Percentiles rank a stretch among this genome's conserved stretches.
Conservation (phyloP, 2,329 filamentous ascomycete species). For the Lithohypha guttulata region DNA sequence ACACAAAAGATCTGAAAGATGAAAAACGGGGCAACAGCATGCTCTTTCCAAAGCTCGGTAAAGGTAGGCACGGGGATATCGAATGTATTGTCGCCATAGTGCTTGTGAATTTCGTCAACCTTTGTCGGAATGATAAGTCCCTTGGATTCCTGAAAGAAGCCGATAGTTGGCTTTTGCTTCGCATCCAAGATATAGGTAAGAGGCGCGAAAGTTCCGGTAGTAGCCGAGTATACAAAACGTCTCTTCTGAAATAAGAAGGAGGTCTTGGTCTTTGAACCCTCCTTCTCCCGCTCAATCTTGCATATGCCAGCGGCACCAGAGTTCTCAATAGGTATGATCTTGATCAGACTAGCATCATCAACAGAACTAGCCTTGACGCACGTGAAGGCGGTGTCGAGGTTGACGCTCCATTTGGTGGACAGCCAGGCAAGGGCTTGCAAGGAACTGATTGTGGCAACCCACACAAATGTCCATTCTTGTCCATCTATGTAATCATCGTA, state of each 20-base stretch:
- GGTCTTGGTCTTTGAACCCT: constrained; percentile 60
- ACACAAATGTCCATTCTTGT: constrained; percentile 98
- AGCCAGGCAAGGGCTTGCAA: constrained; percentile 84
- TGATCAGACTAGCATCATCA: constrained; percentile 72
- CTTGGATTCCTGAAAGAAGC: constrained; percentile 65
- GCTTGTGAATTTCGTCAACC: constrained; percentile 67
- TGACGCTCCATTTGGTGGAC: constrained; percentile 95
- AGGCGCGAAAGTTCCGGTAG: constrained; percentile 65
- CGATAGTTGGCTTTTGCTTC: constrained; percentile 70
- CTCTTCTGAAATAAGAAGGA: constrained; percentile 98
- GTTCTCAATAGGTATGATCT: constrained; percentile 81
- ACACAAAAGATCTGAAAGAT: constrained; percentile 99
- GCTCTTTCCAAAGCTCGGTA: constrained; percentile 91
- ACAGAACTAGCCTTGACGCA: constrained; percentile 59
- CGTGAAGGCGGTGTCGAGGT: constrained; percentile 71
- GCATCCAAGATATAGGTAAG: constrained; percentile 73
- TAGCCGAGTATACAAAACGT: constrained; percentile 73
- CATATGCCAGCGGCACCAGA: constrained; percentile 85
- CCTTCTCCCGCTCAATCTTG: constrained; percentile 62
- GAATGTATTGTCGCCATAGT: constrained; percentile 94
- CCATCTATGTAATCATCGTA: constrained; percentile 87
- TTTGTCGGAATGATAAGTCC: constrained; percentile 67
- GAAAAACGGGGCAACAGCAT: constrained; percentile 97
- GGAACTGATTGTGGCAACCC: constrained; percentile 77
- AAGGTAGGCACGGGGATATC: constrained; percentile 97